Evolutionary conservation across 768 basidiomycete genomes (phyloP).

Genomic region (Tulasnella sp.): DNA sequence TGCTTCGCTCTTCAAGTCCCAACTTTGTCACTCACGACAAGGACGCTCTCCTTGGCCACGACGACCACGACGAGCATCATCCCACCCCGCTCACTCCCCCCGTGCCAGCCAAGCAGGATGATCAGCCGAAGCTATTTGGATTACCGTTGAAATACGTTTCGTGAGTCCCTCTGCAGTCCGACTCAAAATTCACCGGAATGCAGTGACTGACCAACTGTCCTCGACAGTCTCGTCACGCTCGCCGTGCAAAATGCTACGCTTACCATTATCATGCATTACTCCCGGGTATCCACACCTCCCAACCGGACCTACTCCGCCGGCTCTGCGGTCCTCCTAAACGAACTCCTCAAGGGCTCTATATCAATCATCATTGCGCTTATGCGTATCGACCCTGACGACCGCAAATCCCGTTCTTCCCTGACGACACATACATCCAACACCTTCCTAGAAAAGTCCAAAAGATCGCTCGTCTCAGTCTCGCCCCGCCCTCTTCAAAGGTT

Average conservation of each 20-base stretch:
- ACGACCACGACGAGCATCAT: background rate
- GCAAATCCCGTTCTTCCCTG: slow-evolving; percentile 11
- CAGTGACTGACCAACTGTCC: slow-evolving; percentile 8
- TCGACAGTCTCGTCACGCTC: slow-evolving; percentile 61
- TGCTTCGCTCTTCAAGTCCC: background rate
- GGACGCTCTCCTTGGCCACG: background rate
- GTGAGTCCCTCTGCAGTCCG: slow-evolving; percentile 35
- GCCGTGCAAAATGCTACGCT: slow-evolving; percentile 86
- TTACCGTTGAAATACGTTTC: slow-evolving; percentile 72
- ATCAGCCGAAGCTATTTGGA: slow-evolving; percentile 49
- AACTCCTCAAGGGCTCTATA: slow-evolving; percentile 84
- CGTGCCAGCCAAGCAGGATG: background rate
- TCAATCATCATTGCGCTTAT: slow-evolving; percentile 75
- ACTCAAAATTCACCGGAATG: slow-evolving; percentile 7
- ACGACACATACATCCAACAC: slow-evolving; percentile 25
- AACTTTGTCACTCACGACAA: background rate
- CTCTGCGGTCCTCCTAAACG: slow-evolving; percentile 86
- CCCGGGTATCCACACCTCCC: slow-evolving; percentile 68
- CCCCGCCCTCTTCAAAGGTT: background rate
- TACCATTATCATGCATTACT: slow-evolving; percentile 95
- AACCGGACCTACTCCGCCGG: slow-evolving; percentile 83
- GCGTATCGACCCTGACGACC: slow-evolving; percentile 32
- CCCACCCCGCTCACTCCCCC: background rate
- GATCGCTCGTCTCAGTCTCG: slow-evolving; percentile 9
- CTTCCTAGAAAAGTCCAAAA: slow-evolving; percentile 25